A percentile compares a stretch with the other conserved stretches of the same genome.
Conservation (phyloP, 2,329 filamentous ascomycete genomes). For the Xylariaceae sp. region DNA sequence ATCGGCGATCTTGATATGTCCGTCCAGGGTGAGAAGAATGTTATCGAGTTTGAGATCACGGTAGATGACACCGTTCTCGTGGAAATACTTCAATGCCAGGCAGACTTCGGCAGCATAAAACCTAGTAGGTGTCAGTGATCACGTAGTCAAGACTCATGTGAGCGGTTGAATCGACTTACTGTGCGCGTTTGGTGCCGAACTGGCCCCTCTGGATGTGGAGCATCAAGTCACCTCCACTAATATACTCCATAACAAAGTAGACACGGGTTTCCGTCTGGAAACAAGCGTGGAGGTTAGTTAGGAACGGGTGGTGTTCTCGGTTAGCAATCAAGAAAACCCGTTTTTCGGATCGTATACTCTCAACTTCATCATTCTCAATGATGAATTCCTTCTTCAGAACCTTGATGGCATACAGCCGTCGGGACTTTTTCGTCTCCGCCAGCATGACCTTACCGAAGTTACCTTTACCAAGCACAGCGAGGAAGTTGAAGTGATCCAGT, state of each 20-base stretch:
- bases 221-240: conserved; percentile 98
- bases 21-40: conserved; percentile 88
- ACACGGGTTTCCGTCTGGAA: conserved; percentile 98
- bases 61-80: conserved; percentile 98
- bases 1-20: conserved; percentile 97
- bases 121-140: conserved; percentile 38
- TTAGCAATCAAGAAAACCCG: conserved; percentile 95
- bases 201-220: conserved; percentile 95
- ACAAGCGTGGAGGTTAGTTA: conserved; percentile 91
- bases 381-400: conserved; percentile 99
- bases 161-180: conserved; percentile 54
- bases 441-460: conserved; percentile 99
- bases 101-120: conserved; percentile 98
- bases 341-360: conserved; percentile 96
- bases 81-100: conserved; percentile 96
- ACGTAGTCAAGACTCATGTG: background rate
- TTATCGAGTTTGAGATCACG: conserved; percentile 91
- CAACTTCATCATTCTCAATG: conserved; percentile 98
- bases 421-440: conserved; percentile 88
- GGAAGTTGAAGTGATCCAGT: conserved; percentile 97
- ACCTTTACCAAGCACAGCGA: conserved; percentile 95
- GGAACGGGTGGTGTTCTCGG: conserved; percentile 92
- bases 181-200: conserved; percentile 91
- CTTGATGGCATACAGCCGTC: conserved; percentile 95
- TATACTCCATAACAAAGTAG: conserved; percentile 99